Evolutionary conservation across 1,139 yeast species (phyloP).

Genomic region (Blastobotrys aristatus): DNA sequence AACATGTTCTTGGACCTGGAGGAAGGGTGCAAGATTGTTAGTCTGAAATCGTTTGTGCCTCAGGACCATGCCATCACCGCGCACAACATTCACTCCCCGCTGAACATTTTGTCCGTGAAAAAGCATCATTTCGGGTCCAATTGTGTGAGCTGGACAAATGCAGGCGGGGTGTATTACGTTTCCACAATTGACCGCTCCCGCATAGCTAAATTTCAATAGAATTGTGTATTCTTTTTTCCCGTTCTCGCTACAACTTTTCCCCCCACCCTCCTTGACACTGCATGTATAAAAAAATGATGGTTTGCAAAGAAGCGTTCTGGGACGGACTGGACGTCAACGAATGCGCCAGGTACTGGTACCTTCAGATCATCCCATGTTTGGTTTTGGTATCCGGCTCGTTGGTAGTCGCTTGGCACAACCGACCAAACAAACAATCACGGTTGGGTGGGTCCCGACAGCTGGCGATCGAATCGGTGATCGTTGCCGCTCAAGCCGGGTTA

Average conservation of each 20-base stretch:
- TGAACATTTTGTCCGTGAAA: slow-evolving; percentile 63
- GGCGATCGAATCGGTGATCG: neutral
- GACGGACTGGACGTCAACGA: neutral
- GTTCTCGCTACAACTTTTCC: too few relatives aligned
- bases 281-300: too few relatives aligned
- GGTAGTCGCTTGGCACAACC: too few relatives aligned
- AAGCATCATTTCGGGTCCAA: slow-evolving; percentile 61
- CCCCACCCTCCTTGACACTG: too few relatives aligned
- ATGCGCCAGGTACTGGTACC: neutral
- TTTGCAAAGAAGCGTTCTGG: neutral
- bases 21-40: slow-evolving; percentile 73
- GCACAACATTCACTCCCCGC: slow-evolving; percentile 43
- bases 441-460: neutral
- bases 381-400: neutral
- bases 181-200: slow-evolving; percentile 54
- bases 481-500: neutral
- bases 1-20: slow-evolving; percentile 58
- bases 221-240: too few relatives aligned
- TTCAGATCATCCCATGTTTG: neutral
- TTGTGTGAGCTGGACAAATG: slow-evolving; percentile 88
- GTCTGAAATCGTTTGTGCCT: slow-evolving; percentile 68
- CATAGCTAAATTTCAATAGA: neutral
- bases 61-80: slow-evolving; percentile 51
- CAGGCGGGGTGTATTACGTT: slow-evolving; percentile 73
- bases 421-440: neutral